A percentile compares a stretch with the other conserved stretches of the same genome.
Conservation (phyloP, 805 yeast species). For the Saccharomycopsis vini region DNA sequence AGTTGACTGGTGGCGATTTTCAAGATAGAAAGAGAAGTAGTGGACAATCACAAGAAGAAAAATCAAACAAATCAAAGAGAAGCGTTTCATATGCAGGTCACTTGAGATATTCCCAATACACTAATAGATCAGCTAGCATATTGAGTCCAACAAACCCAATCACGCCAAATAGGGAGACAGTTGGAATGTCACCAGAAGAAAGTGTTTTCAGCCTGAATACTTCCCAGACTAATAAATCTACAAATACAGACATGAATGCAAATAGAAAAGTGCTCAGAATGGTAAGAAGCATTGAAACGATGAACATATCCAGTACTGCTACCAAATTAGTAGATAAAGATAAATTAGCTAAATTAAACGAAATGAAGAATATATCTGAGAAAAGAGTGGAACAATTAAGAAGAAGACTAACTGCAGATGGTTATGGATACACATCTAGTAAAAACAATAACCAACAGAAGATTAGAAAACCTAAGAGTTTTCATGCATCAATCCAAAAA, state of each 20-base stretch:
- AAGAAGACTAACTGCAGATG: conserved; percentile 11
- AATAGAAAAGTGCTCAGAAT: conserved; percentile 11
- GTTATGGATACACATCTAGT: no score
- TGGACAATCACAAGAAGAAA: neutral
- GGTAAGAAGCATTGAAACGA: conserved; percentile 18
- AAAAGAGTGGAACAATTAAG: conserved; percentile 9
- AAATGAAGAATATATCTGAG: conserved; percentile 4
- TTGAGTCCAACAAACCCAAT: conserved; percentile 6
- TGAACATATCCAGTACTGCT: conserved; percentile 10
- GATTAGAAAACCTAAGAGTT: neutral
- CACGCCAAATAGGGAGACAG: no score
- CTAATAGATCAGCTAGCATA: conserved; percentile 6
- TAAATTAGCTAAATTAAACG: conserved; percentile 15
- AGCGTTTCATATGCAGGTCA: conserved; percentile 14
- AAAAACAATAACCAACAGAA: no score
- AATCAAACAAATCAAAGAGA: conserved; percentile 1
- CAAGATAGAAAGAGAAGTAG: neutral
- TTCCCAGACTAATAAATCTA: neutral
- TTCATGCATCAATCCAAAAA: neutral
- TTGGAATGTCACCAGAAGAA: conserved; percentile 2
- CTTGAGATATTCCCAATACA: conserved; percentile 17
- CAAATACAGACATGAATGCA: neutral
- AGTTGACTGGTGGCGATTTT: conserved; percentile 12
- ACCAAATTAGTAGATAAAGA: conserved; percentile 17
- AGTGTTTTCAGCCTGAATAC: conserved; percentile 1